phyloP scores from a whole-genome alignment of 306 rosid genomes.

The Rosa lucieae region DNA sequence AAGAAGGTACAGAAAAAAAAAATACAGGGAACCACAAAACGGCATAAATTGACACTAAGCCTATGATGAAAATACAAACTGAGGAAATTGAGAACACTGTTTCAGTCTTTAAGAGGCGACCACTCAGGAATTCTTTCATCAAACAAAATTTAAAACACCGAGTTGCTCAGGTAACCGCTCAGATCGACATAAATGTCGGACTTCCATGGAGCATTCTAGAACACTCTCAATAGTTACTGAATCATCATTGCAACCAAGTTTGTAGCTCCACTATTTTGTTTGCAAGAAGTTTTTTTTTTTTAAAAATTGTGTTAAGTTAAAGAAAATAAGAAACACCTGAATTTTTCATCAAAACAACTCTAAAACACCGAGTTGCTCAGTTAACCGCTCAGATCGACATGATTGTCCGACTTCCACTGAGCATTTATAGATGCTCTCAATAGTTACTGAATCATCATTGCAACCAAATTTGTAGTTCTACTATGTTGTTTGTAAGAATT shows the following conservation, averaged over 20 bases:
- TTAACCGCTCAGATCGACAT: slow-evolving; percentile 50
- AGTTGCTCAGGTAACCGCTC: slow-evolving; percentile 60
- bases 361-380: slow-evolving; percentile 31
- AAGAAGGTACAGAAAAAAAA: background rate
- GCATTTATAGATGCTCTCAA: slow-evolving; percentile 30
- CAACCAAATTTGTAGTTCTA: slow-evolving; percentile 19
- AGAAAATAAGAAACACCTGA: background rate
- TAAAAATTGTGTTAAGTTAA: background rate
- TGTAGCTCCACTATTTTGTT: background rate
- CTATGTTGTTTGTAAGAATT: background rate
- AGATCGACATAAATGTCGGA: slow-evolving; percentile 38
- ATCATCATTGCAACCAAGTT: slow-evolving; percentile 45
- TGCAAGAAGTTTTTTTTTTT: background rate
- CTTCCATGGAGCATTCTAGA: slow-evolving; percentile 32
- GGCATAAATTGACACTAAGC: background rate
- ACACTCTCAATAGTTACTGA: slow-evolving; percentile 33
- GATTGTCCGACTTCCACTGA: slow-evolving; percentile 29
- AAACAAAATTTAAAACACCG: background rate
- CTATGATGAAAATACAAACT: background rate
- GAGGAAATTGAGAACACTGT: background rate
- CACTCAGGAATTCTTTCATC: background rate
- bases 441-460: slow-evolving; percentile 36
- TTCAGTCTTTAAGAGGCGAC: background rate
- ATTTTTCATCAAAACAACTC: background rate
- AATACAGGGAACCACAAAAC: background rate